A percentile compares a stretch with the other conserved stretches of the same genome.
Evolutionary conservation across 177 flowering plant genomes (phyloP).

Genomic region (Vitis hybrid): DNA sequence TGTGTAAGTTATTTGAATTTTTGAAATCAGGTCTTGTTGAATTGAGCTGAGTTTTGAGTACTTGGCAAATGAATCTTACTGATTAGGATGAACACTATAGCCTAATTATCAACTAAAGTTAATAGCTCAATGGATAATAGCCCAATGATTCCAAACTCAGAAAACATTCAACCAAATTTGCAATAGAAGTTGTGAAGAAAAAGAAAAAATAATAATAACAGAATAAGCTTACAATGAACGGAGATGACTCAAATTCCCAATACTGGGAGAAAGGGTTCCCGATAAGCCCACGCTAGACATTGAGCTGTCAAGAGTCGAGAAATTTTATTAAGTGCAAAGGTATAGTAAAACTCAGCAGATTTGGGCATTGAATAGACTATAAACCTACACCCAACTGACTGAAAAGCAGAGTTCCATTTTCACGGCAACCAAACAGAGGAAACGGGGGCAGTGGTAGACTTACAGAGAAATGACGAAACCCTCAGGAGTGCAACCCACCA

Average conservation of each 20-base stretch:
- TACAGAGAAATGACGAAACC: slow-evolving; percentile 90
- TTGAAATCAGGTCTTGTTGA: not conserved
- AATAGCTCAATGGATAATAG: not conserved
- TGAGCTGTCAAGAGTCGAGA: slow-evolving; percentile 47
- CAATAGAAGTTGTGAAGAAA: not conserved
- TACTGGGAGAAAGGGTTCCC: slow-evolving; percentile 73
- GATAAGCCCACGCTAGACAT: slow-evolving; percentile 78
- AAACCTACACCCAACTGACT: slow-evolving; percentile 3
- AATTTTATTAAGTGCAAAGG: not conserved
- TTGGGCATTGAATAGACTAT: not conserved
- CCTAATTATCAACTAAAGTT: not conserved
- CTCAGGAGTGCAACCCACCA: slow-evolving; percentile 83
- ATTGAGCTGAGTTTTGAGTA: not conserved
- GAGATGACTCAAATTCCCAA: slow-evolving; percentile 86
- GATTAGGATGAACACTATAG: not conserved
- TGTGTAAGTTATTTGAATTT: too few relatives aligned
- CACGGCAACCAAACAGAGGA: not conserved
- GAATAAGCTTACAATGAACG: slow-evolving; percentile 59
- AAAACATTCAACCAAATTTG: not conserved
- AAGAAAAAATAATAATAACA: not conserved
- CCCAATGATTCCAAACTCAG: not conserved
- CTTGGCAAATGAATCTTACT: not conserved
- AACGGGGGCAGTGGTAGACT: slow-evolving; percentile 15
- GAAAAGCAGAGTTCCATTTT: not conserved
- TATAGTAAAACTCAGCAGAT: not conserved